Conservation (phyloP, 1,139 yeast species). For the Kluyveromyces marxianus region DNA sequence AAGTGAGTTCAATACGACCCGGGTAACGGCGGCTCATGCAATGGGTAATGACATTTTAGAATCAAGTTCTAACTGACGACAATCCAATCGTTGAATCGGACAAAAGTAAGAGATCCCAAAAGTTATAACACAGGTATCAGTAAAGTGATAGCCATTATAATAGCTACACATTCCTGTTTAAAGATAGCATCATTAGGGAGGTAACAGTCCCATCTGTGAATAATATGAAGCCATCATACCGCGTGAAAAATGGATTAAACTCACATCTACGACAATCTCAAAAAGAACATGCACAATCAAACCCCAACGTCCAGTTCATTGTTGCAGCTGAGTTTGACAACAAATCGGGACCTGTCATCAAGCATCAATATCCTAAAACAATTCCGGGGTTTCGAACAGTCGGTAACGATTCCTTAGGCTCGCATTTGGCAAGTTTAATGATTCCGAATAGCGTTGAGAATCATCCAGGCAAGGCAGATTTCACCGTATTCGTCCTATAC, state of each 20-base stretch:
- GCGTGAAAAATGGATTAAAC: conserved; percentile 9
- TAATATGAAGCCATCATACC: conserved; percentile 9
- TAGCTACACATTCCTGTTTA: too few relatives aligned
- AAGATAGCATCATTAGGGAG: too few relatives aligned
- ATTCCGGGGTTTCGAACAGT: conserved; percentile 19
- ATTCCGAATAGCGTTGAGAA: conserved; percentile 25
- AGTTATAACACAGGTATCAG: too few relatives aligned
- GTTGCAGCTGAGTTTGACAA: conserved; percentile 28
- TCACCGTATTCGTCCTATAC: conserved; percentile 23
- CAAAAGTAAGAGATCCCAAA: too few relatives aligned
- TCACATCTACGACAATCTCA: conserved; percentile 9
- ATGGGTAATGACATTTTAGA: too few relatives aligned
- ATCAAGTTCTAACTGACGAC: too few relatives aligned
- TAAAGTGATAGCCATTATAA: too few relatives aligned
- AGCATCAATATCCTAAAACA: conserved; percentile 21
- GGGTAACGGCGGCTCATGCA: too few relatives aligned
- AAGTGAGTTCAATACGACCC: too few relatives aligned
- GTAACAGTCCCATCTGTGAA: too few relatives aligned
- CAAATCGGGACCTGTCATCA: conserved; percentile 23
- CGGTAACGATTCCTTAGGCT: conserved; percentile 5
- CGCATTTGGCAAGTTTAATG: conserved; percentile 25
- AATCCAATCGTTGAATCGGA: too few relatives aligned
- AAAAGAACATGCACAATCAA: conserved; percentile 4
- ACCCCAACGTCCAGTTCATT: conserved; percentile 18
- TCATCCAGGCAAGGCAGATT: conserved; percentile 21